phyloP scores from a whole-genome alignment of 169 alveolate species.

The Cyclospora cayetanensis region DNA sequence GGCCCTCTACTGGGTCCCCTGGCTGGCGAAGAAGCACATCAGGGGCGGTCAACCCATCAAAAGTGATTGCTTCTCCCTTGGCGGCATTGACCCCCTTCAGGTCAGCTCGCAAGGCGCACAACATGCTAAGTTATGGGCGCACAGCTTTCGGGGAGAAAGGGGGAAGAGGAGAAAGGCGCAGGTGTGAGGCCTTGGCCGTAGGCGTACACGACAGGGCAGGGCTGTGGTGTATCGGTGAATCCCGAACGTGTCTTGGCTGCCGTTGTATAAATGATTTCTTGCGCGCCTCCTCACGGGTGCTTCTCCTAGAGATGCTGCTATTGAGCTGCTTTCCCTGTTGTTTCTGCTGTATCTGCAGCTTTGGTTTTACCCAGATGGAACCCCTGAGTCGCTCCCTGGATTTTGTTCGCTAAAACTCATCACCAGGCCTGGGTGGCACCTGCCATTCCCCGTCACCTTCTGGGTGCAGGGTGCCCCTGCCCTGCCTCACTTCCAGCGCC shows the following conservation, averaged over 20 bases:
- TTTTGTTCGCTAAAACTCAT: slow-evolving; percentile 83
- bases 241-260: no score
- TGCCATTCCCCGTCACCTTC: slow-evolving; percentile 83
- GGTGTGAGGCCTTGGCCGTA: no score
- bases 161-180: no score
- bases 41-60: slow-evolving; percentile 86
- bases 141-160: neutral
- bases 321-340: neutral
- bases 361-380: slow-evolving; percentile 89
- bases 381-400: slow-evolving; percentile 81
- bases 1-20: slow-evolving; percentile 80
- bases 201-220: no score
- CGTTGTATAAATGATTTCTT: no score
- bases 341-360: slow-evolving; percentile 63
- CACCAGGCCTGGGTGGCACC: slow-evolving; percentile 86
- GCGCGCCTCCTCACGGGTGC: no score
- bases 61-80: slow-evolving; percentile 83
- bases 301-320: neutral
- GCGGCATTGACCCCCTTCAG: slow-evolving; percentile 89
- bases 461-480: slow-evolving; percentile 80
- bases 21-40: slow-evolving; percentile 81
- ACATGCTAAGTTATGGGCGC: neutral
- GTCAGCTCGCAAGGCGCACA: neutral
- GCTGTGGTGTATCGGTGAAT: no score
- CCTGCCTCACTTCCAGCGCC: neutral